phyloP scores from a whole-genome alignment of 2,329 filamentous ascomycete species.

The Neofusicoccum kwambonambiense region DNA sequence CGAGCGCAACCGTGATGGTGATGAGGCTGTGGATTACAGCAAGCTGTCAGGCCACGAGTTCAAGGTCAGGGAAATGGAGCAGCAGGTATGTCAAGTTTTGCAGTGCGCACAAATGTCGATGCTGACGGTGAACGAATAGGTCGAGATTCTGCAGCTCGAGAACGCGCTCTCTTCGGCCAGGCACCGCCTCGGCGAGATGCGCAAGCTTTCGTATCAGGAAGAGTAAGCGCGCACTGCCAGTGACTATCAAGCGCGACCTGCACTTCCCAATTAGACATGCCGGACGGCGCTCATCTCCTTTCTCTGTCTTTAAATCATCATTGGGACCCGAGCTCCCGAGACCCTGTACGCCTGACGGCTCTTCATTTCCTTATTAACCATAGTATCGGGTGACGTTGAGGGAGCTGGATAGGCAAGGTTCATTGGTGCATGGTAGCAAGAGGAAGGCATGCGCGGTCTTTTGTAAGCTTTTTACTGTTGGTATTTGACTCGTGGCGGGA shows the following conservation, averaged over 20 bases:
- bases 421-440: not conserved
- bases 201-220: conserved; percentile 92
- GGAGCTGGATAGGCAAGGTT: not conserved
- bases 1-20: conserved; percentile 75
- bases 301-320: not conserved
- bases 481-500: not conserved
- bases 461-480: not conserved
- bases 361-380: not conserved
- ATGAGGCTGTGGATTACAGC: conserved; percentile 79
- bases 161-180: conserved; percentile 78
- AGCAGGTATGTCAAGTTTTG: conserved; percentile 70
- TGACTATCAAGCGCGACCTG: not conserved
- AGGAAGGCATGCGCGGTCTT: not conserved
- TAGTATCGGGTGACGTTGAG: not conserved
- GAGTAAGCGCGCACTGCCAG: conserved; percentile 42
- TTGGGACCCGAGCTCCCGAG: not conserved
- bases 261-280: not conserved
- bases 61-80: conserved; percentile 98
- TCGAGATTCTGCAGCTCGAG: conserved; percentile 95
- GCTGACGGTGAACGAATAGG: conserved; percentile 51
- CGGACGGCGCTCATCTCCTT: not conserved
- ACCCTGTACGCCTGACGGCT: not conserved
- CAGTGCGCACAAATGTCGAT: not conserved
- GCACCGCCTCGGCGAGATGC: conserved; percentile 89
- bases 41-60: conserved; percentile 92